phyloP scores from a whole-genome alignment of 176 grass and related monocot genomes.

The Carex myosuroides region DNA sequence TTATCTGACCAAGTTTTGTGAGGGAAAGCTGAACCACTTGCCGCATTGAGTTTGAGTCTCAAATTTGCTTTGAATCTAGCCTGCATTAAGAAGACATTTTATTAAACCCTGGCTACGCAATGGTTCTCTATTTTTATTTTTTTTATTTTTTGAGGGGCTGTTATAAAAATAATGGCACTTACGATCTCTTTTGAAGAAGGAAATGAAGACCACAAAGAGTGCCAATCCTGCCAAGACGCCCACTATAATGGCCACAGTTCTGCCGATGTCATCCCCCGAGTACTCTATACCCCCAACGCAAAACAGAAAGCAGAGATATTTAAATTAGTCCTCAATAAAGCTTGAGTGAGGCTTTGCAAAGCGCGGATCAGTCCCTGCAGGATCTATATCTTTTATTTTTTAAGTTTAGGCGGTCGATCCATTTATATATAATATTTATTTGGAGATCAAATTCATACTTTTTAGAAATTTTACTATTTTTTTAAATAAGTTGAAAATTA shows the following conservation, averaged over 20 bases:
- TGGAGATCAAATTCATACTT: too few relatives aligned
- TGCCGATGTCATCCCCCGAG: slow-evolving; percentile 62
- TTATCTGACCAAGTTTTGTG: not conserved
- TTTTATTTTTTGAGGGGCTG: not conserved
- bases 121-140: not conserved
- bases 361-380: too few relatives aligned
- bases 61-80: not conserved
- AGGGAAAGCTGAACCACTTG: not conserved
- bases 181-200: slow-evolving; percentile 60
- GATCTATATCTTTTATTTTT: too few relatives aligned
- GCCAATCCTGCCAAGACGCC: slow-evolving; percentile 74
- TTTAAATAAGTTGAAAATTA: too few relatives aligned
- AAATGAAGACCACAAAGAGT: slow-evolving; percentile 74
- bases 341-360: too few relatives aligned
- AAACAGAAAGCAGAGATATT: slow-evolving; percentile 3
- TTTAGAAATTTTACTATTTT: too few relatives aligned
- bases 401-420: too few relatives aligned
- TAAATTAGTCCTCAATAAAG: slow-evolving; percentile 28
- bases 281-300: slow-evolving; percentile 30
- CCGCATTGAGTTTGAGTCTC: not conserved
- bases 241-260: slow-evolving; percentile 64
- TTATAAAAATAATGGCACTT: slow-evolving; percentile 18
- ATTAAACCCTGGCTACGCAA: not conserved
- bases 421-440: too few relatives aligned
- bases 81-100: not conserved